These are phyloP conservation scores for Ophiostoma himal-ulmi DNA, from an alignment of 2,329 filamentous ascomycete species.

Conservation along the genomic window DNA sequence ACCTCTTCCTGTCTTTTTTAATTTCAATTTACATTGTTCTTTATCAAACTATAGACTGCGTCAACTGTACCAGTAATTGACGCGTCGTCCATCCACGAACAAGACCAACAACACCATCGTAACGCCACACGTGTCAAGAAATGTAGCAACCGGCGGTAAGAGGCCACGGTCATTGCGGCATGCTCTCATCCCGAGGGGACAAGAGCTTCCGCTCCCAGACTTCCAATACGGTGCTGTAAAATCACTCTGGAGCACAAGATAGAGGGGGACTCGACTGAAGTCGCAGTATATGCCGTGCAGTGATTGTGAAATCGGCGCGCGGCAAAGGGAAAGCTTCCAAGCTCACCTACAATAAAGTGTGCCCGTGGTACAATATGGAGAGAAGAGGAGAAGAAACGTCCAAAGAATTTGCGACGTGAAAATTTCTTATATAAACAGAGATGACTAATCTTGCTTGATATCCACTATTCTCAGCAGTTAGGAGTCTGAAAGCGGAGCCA, in stretches of 20 bases:
- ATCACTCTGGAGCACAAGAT: constrained; percentile 63
- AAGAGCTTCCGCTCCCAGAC: constrained; percentile 50
- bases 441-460: constrained; percentile 24
- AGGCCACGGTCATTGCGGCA: constrained; percentile 52
- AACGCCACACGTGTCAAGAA: not conserved
- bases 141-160: constrained; percentile 73
- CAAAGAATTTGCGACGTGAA: constrained; percentile 26
- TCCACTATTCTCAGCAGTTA: constrained; percentile 1
- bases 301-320: constrained; percentile 29
- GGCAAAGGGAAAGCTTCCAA: constrained; percentile 40
- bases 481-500: not conserved
- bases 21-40: not conserved
- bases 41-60: not conserved
- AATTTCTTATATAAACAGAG: constrained; percentile 13
- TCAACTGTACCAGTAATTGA: not conserved
- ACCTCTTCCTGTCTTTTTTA: not conserved
- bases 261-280: constrained; percentile 60
- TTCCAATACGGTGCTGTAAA: constrained; percentile 63
- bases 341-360: constrained; percentile 68
- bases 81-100: not conserved
- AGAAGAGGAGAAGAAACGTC: constrained; percentile 38
- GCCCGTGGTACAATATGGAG: constrained; percentile 57
- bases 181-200: constrained; percentile 29
- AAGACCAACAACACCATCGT: not conserved
- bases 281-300: constrained; percentile 11